Evolutionary conservation across 1,284 basidiomycete species (phyloP).

Genomic region (Kalmanozyma brasiliensis): DNA sequence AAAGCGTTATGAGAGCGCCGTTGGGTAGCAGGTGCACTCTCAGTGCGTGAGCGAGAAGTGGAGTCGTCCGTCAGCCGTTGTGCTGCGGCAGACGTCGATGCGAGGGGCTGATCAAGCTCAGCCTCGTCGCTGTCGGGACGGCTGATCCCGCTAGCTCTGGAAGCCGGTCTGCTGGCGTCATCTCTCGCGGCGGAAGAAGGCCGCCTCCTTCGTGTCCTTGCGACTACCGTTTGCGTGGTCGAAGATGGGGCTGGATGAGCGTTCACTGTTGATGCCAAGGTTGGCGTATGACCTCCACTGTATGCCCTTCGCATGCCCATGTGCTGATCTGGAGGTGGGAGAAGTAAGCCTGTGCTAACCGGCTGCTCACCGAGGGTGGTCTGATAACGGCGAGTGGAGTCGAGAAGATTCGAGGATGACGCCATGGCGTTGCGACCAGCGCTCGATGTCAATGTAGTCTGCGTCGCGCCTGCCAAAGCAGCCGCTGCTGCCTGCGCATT

Average conservation of each 20-base stretch:
- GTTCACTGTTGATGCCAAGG: slow-evolving; percentile 20
- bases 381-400: slow-evolving; percentile 33
- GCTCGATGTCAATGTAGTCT: slow-evolving; percentile 2
- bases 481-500: slow-evolving; percentile 44
- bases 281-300: slow-evolving; percentile 38
- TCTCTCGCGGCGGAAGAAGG: slow-evolving; percentile 25
- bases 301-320: slow-evolving; percentile 34
- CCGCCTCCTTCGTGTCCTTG: slow-evolving; percentile 19
- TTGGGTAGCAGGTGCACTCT: slow-evolving; percentile 31
- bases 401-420: slow-evolving; percentile 23
- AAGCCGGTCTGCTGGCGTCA: slow-evolving; percentile 30
- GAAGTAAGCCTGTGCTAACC: slow-evolving; percentile 17
- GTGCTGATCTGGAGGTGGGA: slow-evolving; percentile 15
- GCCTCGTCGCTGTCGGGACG: slow-evolving; percentile 25
- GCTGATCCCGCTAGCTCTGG: slow-evolving; percentile 34
- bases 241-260: slow-evolving; percentile 11
- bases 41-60: slow-evolving; percentile 23
- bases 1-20: slow-evolving; percentile 27
- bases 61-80: background rate
- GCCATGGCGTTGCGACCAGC: slow-evolving; percentile 6
- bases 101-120: background rate
- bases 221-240: slow-evolving; percentile 8
- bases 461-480: slow-evolving; percentile 30
- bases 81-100: background rate
- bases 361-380: slow-evolving; percentile 27